A percentile compares a stretch with the other conserved stretches of the same genome.
These are phyloP conservation scores for Nigrospora oryzae DNA, from an alignment of 2,329 filamentous ascomycete species.

Conservation along the genomic window DNA sequence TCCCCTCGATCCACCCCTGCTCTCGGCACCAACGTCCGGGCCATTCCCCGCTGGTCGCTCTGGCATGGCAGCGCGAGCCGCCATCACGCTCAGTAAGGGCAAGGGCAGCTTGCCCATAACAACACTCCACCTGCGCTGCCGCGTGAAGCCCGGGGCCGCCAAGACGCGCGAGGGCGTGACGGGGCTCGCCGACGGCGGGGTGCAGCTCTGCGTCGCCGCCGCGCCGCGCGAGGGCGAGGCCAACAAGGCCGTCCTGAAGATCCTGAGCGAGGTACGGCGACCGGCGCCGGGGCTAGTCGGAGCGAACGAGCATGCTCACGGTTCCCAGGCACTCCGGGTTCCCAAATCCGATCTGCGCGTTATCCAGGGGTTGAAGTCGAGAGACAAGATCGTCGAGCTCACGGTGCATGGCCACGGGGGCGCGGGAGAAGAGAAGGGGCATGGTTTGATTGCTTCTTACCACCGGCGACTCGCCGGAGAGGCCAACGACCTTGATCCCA, in stretches of 20 bases:
- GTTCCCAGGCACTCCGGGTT: constrained; percentile 42
- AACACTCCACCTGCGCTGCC: constrained; percentile 52
- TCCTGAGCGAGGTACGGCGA: constrained; percentile 48
- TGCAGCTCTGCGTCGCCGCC: constrained; percentile 59
- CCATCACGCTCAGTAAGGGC: constrained; percentile 40
- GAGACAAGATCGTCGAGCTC: constrained; percentile 49
- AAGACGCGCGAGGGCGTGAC: constrained; percentile 53
- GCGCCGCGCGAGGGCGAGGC: constrained; percentile 59
- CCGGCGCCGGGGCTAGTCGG: not conserved
- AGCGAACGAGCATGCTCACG: not conserved
- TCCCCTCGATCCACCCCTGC: no score
- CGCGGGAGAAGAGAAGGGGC: no score
- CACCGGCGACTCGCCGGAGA: no score
- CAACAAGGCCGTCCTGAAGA: constrained; percentile 55
- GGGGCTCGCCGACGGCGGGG: constrained; percentile 42
- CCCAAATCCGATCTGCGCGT: constrained; percentile 58
- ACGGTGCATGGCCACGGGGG: no score
- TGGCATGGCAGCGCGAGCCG: constrained; percentile 30
- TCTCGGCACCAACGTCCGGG: no score
- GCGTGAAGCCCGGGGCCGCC: constrained; percentile 58
- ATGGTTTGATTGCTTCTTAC: no score
- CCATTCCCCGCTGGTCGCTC: no score
- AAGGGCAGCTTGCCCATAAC: constrained; percentile 18
- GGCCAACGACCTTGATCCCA: no score
- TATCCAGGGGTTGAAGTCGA: constrained; percentile 53